These are phyloP conservation scores for Globisporangium paddicum DNA, from an alignment of 352 stramenopile species.

Conservation along the genomic window DNA sequence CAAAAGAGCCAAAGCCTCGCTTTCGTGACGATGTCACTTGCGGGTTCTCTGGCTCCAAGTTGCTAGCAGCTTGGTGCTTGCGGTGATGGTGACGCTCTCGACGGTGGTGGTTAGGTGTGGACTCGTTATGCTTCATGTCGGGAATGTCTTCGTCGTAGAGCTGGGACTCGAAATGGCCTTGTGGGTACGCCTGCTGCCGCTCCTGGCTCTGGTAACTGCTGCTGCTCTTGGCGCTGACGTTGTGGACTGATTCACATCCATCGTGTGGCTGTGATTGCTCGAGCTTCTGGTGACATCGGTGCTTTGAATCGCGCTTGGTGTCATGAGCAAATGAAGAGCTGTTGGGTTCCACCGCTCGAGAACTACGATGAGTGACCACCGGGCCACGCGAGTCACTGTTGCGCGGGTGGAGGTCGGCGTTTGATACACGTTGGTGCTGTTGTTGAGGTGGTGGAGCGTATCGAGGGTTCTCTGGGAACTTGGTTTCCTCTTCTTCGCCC, in stretches of 20 bases:
- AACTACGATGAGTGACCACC: not conserved
- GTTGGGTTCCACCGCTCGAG: not conserved
- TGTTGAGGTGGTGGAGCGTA: constrained; percentile 2
- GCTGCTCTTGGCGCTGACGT: not conserved
- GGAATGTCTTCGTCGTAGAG: not conserved
- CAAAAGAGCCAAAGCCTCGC: not conserved
- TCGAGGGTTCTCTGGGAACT: not conserved
- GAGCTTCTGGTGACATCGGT: not conserved
- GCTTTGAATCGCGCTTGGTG: not conserved
- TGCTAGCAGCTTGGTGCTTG: not conserved
- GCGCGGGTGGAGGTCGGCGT: not conserved
- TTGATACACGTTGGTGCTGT: not conserved
- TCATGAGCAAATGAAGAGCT: not conserved
- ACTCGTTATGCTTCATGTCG: not conserved
- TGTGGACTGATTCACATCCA: not conserved
- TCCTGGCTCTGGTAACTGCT: not conserved
- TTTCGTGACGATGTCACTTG: not conserved
- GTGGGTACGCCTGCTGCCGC: not conserved
- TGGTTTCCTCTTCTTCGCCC: not conserved
- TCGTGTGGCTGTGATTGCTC: not conserved
- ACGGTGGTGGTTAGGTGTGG: not conserved
- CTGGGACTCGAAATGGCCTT: constrained; percentile 1
- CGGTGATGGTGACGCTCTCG: not conserved
- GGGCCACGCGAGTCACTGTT: not conserved
- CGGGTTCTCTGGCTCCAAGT: not conserved